phyloP scores from a whole-genome alignment of 345 rosid genomes.

The Linum tenue region DNA sequence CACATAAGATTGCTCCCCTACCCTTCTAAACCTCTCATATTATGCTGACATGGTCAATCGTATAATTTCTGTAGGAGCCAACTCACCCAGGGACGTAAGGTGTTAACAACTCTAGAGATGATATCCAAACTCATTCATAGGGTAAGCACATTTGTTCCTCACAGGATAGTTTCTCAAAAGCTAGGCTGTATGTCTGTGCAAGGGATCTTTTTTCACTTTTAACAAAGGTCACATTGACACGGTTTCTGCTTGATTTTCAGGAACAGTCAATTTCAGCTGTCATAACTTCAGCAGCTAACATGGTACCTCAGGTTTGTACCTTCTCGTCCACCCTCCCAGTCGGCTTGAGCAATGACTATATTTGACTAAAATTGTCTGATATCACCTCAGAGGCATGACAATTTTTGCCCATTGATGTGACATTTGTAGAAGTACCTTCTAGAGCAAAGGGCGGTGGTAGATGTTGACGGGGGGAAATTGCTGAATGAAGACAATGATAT shows the following conservation, averaged over 20 bases:
- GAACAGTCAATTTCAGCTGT: constrained; percentile 88
- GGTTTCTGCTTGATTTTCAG: constrained; percentile 26
- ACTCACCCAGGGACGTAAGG: constrained; percentile 85
- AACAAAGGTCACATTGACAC: not conserved
- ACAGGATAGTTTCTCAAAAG: not conserved
- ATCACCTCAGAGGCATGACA: not conserved
- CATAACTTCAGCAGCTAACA: constrained; percentile 73
- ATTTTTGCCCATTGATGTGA: constrained; percentile 9
- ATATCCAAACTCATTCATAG: constrained; percentile 65
- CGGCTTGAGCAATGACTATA: not conserved
- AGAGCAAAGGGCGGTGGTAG: constrained; percentile 79
- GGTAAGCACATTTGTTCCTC: constrained; percentile 34
- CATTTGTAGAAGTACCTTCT: constrained; percentile 69
- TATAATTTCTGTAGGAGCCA: constrained; percentile 41
- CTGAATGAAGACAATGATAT: constrained; percentile 91
- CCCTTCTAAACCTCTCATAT: not conserved
- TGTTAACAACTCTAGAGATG: constrained; percentile 66
- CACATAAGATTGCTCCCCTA: not conserved
- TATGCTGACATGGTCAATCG: not conserved
- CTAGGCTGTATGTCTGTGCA: not conserved
- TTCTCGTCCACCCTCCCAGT: constrained; percentile 10
- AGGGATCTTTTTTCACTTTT: too few relatives aligned
- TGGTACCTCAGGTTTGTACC: constrained; percentile 73
- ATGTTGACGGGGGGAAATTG: constrained; percentile 70
- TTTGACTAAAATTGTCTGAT: not conserved